A percentile compares a stretch with the other conserved stretches of the same genome.
Conservation (phyloP, 1,139 yeast genomes). For the Lodderomyces pseudojiufengensis region DNA sequence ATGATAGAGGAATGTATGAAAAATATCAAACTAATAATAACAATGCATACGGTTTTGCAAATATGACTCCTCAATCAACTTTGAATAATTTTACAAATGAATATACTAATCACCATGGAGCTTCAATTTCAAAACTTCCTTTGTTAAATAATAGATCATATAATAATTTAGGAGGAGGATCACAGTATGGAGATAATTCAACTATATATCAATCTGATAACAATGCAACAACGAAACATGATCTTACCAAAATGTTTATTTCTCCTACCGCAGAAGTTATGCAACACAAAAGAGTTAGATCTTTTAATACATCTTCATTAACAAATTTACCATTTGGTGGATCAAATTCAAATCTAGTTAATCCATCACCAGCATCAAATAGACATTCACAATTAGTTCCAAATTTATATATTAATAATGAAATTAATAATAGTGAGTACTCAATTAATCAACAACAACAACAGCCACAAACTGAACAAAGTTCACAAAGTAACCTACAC, state of each 20-base stretch:
- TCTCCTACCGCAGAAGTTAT: slow-evolving; percentile 80
- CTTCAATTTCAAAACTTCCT: slow-evolving; percentile 35
- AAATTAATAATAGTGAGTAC: slow-evolving; percentile 33
- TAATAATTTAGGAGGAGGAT: slow-evolving; percentile 15
- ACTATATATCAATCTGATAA: slow-evolving; percentile 36
- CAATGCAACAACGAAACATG: slow-evolving; percentile 36
- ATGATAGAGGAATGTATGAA: slow-evolving; percentile 35
- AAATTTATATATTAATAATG: slow-evolving; percentile 35
- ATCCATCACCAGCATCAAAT: slow-evolving; percentile 24
- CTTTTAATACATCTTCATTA: slow-evolving; percentile 22
- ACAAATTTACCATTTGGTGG: slow-evolving; percentile 24
- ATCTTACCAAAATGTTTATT: slow-evolving; percentile 55
- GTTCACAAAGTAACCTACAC: background rate
- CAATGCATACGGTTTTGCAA: slow-evolving; percentile 30
- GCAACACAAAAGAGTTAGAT: slow-evolving; percentile 38
- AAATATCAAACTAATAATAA: slow-evolving; percentile 36
- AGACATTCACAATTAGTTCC: slow-evolving; percentile 35
- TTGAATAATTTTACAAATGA: slow-evolving; percentile 19
- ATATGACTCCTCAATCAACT: slow-evolving; percentile 19
- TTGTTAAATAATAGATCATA: slow-evolving; percentile 22
- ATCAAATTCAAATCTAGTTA: slow-evolving; percentile 24
- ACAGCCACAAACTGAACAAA: slow-evolving; percentile 1
- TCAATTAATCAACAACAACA: slow-evolving; percentile 18
- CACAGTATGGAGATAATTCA: slow-evolving; percentile 36
- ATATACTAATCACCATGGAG: slow-evolving; percentile 19